phyloP scores from a whole-genome alignment of 129 eudicot species.

The Mikania micrantha region DNA sequence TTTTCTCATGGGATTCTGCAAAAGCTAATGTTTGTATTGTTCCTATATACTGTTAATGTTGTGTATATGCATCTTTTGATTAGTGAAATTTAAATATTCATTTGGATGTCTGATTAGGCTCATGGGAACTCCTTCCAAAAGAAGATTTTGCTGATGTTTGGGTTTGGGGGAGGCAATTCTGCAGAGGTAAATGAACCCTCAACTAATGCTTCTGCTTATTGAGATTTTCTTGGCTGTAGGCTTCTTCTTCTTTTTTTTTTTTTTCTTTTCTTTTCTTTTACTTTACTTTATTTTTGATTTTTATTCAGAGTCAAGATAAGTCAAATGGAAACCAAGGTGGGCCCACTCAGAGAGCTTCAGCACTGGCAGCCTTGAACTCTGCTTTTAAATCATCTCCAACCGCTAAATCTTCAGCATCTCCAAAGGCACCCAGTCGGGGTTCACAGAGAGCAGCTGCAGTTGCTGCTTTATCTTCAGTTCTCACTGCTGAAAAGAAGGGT shows the following conservation, averaged over 20 bases:
- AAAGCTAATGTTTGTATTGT: slow-evolving; percentile 71
- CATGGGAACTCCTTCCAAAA: slow-evolving; percentile 96
- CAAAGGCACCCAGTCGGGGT: slow-evolving; percentile 45
- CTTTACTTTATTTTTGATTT: slow-evolving; percentile 1
- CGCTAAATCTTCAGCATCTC: slow-evolving; percentile 44
- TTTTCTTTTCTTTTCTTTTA: too few relatives aligned
- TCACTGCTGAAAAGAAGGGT: slow-evolving; percentile 84
- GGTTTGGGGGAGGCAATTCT: slow-evolving; percentile 71
- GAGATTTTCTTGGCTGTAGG: neutral
- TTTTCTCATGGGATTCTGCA: slow-evolving; percentile 90
- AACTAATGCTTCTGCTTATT: neutral
- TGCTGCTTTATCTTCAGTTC: slow-evolving; percentile 91
- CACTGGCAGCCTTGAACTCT: slow-evolving; percentile 84
- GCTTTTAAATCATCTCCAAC: slow-evolving; percentile 72
- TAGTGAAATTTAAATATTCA: neutral
- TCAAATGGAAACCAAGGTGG: slow-evolving; percentile 75
- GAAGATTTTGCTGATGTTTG: slow-evolving; percentile 78
- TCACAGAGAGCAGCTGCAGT: slow-evolving; percentile 99
- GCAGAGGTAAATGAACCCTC: slow-evolving; percentile 50
- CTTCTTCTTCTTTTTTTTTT: too few relatives aligned
- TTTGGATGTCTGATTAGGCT: slow-evolving; percentile 40
- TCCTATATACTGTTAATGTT: neutral
- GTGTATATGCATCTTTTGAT: neutral
- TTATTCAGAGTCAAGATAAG: slow-evolving; percentile 36
- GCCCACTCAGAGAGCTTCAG: slow-evolving; percentile 97